Conservation (phyloP, 202 grass and related monocot genomes). For the Schoenoplectus triqueter region DNA sequence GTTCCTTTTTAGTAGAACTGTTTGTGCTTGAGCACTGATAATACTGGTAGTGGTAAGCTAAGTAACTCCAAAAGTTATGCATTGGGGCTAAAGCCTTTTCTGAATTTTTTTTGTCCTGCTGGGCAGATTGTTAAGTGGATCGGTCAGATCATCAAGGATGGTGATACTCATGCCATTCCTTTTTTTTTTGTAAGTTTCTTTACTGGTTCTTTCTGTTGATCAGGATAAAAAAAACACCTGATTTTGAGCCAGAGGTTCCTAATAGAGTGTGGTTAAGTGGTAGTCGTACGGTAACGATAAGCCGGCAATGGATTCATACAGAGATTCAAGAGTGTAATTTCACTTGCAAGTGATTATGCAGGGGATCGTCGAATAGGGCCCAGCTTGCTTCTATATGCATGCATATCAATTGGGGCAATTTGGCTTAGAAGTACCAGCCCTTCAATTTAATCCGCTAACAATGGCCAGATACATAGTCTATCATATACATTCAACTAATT, state of each 20-base stretch:
- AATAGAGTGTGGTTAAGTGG: conserved; percentile 56
- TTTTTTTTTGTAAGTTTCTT: conserved; percentile 82
- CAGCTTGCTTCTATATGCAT: conserved; percentile 73
- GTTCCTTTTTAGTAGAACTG: conserved; percentile 9
- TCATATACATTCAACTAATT: neutral
- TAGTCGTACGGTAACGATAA: conserved; percentile 55
- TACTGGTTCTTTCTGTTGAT: conserved; percentile 33
- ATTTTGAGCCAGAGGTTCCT: conserved; percentile 77
- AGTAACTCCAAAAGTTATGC: conserved; percentile 18
- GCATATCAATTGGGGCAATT: conserved; percentile 78
- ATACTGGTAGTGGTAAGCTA: neutral
- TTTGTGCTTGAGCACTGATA: conserved; percentile 8
- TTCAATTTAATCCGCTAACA: conserved; percentile 38
- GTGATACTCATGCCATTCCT: conserved; percentile 83
- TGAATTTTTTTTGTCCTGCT: conserved; percentile 36
- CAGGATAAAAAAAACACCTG: conserved; percentile 70
- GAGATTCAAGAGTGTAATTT: conserved; percentile 45
- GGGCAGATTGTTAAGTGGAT: conserved; percentile 88
- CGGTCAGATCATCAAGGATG: conserved; percentile 84
- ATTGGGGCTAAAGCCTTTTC: neutral
- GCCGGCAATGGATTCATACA: conserved; percentile 51
- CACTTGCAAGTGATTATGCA: conserved; percentile 61
- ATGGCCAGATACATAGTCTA: conserved; percentile 40
- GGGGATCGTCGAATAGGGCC: conserved; percentile 77
- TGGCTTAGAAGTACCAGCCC: conserved; percentile 63